Percentiles rank a stretch among this genome's conserved stretches.
Conservation (phyloP, 805 yeast species). For the Starmerella gropengiesseri region DNA sequence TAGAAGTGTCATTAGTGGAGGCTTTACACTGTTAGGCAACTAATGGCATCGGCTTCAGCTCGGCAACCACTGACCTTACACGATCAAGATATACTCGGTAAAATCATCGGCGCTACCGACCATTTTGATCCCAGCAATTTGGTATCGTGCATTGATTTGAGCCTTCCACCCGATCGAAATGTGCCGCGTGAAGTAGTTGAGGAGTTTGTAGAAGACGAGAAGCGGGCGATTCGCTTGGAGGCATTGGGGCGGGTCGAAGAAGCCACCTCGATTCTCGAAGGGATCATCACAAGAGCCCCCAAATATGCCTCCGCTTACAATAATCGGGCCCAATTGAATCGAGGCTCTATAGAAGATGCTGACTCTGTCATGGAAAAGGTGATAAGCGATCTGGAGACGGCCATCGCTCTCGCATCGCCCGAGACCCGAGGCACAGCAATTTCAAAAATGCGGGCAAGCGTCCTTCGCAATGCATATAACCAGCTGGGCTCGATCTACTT, state of each 20-base stretch:
- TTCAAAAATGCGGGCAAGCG: conserved; percentile 27
- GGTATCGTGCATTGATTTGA: conserved; percentile 12
- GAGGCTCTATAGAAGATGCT: neutral
- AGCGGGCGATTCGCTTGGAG: conserved; percentile 20
- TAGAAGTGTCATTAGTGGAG: neutral
- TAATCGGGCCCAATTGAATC: conserved; percentile 28
- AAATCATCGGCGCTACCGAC: conserved; percentile 7
- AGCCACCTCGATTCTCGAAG: conserved; percentile 21
- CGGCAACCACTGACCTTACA: neutral
- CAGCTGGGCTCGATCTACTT: conserved; percentile 28
- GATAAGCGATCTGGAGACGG: conserved; percentile 22
- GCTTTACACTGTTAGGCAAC: neutral
- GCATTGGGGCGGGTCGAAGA: conserved; percentile 5
- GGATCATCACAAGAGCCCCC: conserved; percentile 24
- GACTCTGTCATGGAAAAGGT: conserved; percentile 6
- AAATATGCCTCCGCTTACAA: conserved; percentile 29
- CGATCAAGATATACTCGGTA: conserved; percentile 9
- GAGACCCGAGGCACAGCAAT: conserved; percentile 3
- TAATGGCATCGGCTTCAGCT: no score
- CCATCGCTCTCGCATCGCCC: conserved; percentile 26
- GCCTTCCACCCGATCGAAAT: conserved; percentile 23
- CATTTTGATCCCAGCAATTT: neutral
- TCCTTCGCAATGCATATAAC: conserved; percentile 27
- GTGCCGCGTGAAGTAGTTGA: conserved; percentile 17
- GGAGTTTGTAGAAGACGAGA: conserved; percentile 19